Evolutionary conservation across 192 early-diverging fungal species (phyloP).

Genomic region (Funneliformis mosseae): DNA sequence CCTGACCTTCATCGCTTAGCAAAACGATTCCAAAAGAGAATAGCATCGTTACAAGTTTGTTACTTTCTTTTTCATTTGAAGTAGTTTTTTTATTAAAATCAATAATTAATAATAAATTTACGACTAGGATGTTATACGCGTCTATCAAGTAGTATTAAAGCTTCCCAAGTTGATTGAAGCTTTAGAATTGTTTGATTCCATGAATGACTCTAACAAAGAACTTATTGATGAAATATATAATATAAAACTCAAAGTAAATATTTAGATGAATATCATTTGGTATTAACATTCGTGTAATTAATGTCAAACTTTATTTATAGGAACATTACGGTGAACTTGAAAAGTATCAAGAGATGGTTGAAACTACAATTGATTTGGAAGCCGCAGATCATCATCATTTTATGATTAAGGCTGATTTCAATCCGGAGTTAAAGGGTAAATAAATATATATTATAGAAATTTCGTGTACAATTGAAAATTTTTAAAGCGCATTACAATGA

Average conservation of each 20-base stretch:
- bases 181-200: slow-evolving; percentile 50
- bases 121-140: slow-evolving; percentile 77
- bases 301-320: slow-evolving; percentile 16
- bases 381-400: slow-evolving; percentile 87
- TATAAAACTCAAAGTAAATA: slow-evolving; percentile 47
- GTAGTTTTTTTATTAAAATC: background rate
- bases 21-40: slow-evolving; percentile 79
- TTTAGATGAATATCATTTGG: background rate
- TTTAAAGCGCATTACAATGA: too few species aligned
- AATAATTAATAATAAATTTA: background rate
- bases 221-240: slow-evolving; percentile 61
- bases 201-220: slow-evolving; percentile 43
- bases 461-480: too few species aligned
- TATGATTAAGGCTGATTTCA: slow-evolving; percentile 83
- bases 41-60: slow-evolving; percentile 67
- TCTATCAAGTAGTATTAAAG: slow-evolving; percentile 82
- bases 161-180: slow-evolving; percentile 66
- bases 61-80: slow-evolving; percentile 7
- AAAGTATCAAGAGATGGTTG: slow-evolving; percentile 80
- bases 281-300: background rate
- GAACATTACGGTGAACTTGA: slow-evolving; percentile 59
- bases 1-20: slow-evolving; percentile 91
- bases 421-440: slow-evolving; percentile 68
- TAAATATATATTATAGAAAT: background rate
- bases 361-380: slow-evolving; percentile 86